A percentile compares a stretch with the other conserved stretches of the same genome.
phyloP scores from a whole-genome alignment of 805 yeast species.

The Candida ascalaphidarum region DNA sequence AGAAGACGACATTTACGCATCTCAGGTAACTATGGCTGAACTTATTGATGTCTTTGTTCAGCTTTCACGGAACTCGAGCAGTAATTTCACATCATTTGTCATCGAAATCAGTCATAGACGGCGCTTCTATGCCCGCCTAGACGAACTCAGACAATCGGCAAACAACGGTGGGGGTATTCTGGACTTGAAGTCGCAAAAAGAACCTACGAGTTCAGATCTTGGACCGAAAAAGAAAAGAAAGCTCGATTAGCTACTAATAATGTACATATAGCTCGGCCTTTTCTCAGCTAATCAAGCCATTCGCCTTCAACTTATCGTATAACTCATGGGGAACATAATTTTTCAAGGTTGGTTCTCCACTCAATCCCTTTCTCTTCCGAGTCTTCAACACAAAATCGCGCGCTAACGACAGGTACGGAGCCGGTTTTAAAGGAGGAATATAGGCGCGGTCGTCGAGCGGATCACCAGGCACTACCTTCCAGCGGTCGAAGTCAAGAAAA shows the following conservation, averaged over 20 bases:
- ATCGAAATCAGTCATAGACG: not conserved
- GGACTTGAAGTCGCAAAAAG: no score
- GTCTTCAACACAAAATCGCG: constrained; percentile 88
- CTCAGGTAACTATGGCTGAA: constrained; percentile 16
- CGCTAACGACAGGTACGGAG: constrained; percentile 60
- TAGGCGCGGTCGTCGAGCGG: constrained; percentile 64
- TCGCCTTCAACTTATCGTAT: constrained; percentile 41
- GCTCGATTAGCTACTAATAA: no score
- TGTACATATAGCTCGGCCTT: no score
- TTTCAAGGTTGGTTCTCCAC: constrained; percentile 59
- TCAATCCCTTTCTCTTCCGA: constrained; percentile 77
- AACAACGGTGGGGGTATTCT: no score
- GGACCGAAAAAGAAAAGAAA: no score
- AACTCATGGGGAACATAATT: constrained; percentile 61
- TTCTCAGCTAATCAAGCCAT: constrained; percentile 29
- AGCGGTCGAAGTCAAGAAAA: constrained; percentile 53
- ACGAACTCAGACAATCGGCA: not conserved
- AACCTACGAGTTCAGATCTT: no score
- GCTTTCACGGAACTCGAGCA: no score
- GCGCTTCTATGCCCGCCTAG: not conserved
- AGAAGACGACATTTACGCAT: constrained; percentile 21
- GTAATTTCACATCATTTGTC: not conserved
- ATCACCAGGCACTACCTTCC: constrained; percentile 85
- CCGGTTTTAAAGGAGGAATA: constrained; percentile 70
- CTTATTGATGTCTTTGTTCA: constrained; percentile 14